These are phyloP conservation scores for Begonia masoniana DNA, from an alignment of 306 rosid species.

Conservation along the genomic window DNA sequence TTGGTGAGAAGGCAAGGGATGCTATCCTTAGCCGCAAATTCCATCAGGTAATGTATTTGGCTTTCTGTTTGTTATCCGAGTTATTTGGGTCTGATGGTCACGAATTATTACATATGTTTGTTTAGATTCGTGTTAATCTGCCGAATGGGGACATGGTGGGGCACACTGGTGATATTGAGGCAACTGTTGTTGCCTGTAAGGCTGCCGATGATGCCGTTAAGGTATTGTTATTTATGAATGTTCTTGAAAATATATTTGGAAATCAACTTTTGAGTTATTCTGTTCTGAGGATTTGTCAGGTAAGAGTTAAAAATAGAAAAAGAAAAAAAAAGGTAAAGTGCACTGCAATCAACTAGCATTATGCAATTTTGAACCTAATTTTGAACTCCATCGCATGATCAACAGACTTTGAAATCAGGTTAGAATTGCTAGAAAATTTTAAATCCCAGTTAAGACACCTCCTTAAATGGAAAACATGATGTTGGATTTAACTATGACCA, in stretches of 20 bases:
- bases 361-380: background rate
- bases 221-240: constrained; percentile 22
- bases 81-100: constrained; percentile 4
- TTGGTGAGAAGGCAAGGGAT: constrained; percentile 85
- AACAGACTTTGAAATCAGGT: too few relatives aligned
- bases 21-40: constrained; percentile 79
- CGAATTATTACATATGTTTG: constrained; percentile 3
- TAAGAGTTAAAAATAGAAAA: too few relatives aligned
- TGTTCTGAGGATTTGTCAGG: too few relatives aligned
- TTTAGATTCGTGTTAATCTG: constrained; percentile 83
- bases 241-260: too few relatives aligned
- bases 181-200: constrained; percentile 95
- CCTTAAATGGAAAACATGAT: too few relatives aligned
- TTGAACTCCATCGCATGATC: too few relatives aligned
- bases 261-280: too few relatives aligned
- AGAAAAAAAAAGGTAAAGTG: too few relatives aligned
- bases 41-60: constrained; percentile 35
- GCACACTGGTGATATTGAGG: constrained; percentile 87
- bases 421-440: too few relatives aligned
- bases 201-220: constrained; percentile 92
- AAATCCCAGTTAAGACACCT: too few relatives aligned
- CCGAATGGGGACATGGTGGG: constrained; percentile 99
- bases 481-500: too few relatives aligned
- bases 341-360: background rate
- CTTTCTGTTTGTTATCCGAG: constrained; percentile 3